Evolutionary conservation across 1,139 yeast species (phyloP).

Genomic region (Candida glucosophila): DNA sequence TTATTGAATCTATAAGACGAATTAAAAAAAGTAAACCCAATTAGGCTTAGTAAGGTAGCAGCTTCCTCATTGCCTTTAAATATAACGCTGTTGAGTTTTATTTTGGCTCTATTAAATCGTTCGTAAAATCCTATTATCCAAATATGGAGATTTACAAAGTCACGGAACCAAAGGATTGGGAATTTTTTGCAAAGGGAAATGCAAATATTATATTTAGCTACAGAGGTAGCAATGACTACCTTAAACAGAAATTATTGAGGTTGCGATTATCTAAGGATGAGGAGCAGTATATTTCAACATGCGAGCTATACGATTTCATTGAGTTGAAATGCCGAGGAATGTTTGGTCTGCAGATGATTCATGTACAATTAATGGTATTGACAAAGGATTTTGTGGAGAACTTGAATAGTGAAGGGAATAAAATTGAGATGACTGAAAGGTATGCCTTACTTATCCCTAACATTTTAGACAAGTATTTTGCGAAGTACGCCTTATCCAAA

Average conservation of each 20-base stretch:
- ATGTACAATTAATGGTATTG: slow-evolving; percentile 30
- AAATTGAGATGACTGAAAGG: slow-evolving; percentile 27
- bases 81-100: no score
- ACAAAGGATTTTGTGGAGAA: slow-evolving; percentile 24
- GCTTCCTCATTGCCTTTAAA: no score
- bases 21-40: no score
- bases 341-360: slow-evolving; percentile 31
- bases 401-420: slow-evolving; percentile 20
- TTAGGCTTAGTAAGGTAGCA: no score
- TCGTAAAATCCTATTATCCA: neutral
- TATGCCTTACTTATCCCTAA: slow-evolving; percentile 37
- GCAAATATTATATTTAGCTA: slow-evolving; percentile 39
- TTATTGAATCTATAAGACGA: no score
- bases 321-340: slow-evolving; percentile 33
- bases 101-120: no score
- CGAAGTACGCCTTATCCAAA: slow-evolving; percentile 21
- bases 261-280: slow-evolving; percentile 28
- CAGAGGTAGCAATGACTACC: slow-evolving; percentile 27
- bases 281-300: slow-evolving; percentile 34
- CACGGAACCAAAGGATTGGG: slow-evolving; percentile 35
- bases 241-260: slow-evolving; percentile 28
- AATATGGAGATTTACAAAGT: slow-evolving; percentile 35
- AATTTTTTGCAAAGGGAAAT: slow-evolving; percentile 36
- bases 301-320: slow-evolving; percentile 35
- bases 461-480: slow-evolving; percentile 26